These are phyloP conservation scores for Diplodia scrobiculata DNA, from an alignment of 2,329 filamentous ascomycete species.

Conservation along the genomic window DNA sequence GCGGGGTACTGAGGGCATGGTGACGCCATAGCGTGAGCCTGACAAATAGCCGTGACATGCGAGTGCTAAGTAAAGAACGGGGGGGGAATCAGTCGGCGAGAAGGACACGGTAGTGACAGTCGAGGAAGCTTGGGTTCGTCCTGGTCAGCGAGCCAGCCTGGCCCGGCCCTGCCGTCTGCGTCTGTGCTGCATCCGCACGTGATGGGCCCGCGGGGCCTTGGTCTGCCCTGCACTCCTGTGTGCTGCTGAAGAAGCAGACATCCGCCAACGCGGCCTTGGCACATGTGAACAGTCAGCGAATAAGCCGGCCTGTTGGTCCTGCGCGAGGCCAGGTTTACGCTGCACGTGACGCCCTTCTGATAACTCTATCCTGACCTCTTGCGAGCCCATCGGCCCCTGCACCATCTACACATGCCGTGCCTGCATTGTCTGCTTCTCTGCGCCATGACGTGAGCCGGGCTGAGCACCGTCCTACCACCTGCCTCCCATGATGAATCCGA, in stretches of 20 bases:
- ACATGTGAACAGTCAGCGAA: not conserved
- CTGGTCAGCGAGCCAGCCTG: not conserved
- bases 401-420: not conserved
- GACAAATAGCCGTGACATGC: slow-evolving; percentile 20
- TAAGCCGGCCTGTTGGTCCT: not conserved
- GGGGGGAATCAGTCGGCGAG: not conserved
- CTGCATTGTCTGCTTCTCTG: no score
- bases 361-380: slow-evolving; percentile 23
- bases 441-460: not conserved
- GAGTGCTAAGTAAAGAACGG: not conserved
- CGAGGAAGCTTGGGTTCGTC: not conserved
- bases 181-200: not conserved
- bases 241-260: no score
- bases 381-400: not conserved
- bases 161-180: not conserved
- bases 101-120: not conserved
- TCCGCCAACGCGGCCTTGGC: not conserved
- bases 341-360: slow-evolving; percentile 5
- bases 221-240: no score
- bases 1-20: slow-evolving; percentile 26
- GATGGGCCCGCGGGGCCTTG: not conserved
- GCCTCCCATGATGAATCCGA: not conserved
- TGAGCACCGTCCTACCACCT: not conserved
- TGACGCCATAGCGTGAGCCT: slow-evolving; percentile 25
- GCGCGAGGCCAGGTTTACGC: not conserved